Evolutionary conservation across 1,139 yeast species (phyloP), one percentile per base, ranked within the genome.

Genomic region (Zygoascus sp.): DNA sequence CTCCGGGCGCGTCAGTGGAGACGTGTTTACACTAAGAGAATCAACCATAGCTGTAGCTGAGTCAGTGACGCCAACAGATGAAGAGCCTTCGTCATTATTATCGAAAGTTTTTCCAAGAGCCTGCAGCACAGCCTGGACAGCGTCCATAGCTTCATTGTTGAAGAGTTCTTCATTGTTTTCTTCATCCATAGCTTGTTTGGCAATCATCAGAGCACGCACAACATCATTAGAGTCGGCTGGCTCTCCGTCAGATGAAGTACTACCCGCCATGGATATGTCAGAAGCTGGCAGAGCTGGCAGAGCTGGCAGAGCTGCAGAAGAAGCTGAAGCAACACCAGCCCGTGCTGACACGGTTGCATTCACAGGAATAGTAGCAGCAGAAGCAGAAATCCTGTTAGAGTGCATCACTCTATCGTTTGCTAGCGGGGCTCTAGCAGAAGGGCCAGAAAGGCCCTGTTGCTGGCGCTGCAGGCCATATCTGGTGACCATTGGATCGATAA

Each of bases 191-290:
- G 65, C 72, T 22, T 62, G 64, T 48, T 68, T 72, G 0, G 81
- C 75, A 44, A 72, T 56, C 21, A 62, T 52, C 37, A 76, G 61
- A 0, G 77, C 68, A 22, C 66, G 65, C 15, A 72, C 27, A 52
- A 54, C 51, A 28, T 50, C 56, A 32, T 53, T 55, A 23, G 42
- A 27, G 16, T 27, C 46, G 8, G 32, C 21, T 13, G 44, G n/a
- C 9, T 25, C 45, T 17, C 40, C 15, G 15, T 44, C 38, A 2
- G 21, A 15, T n/a, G n/a, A n/a, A n/a, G n/a, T n/a, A n/a, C n/a
- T n/a, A n/a, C n/a, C n/a, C n/a, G n/a, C n/a, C n/a, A n/a, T n/a
- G n/a, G n/a, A n/a, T n/a, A n/a, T n/a, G n/a, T n/a, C n/a, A n/a
- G n/a, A n/a, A n/a, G n/a, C n/a, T n/a, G 11, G 17, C 20, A 20